Evolutionary conservation across 306 rosid genomes (phyloP).

Genomic region (Lathyrus tuberosus): DNA sequence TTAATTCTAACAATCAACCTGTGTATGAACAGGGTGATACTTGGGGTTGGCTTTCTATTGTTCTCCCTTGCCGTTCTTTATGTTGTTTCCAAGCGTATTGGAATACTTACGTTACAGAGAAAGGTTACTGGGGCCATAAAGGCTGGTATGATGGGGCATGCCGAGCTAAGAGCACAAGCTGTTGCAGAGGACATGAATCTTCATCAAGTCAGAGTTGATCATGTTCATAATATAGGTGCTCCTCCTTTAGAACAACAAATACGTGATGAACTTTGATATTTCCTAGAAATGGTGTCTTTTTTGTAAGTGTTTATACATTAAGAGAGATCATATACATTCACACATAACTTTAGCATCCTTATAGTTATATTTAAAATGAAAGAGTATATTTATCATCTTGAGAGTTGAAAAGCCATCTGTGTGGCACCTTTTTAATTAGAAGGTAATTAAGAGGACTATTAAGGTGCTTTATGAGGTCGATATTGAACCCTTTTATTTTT

Average conservation of each 20-base stretch:
- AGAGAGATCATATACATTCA: constrained; percentile 18
- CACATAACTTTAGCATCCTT: constrained; percentile 10
- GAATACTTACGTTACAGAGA: too few relatives aligned
- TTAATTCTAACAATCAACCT: constrained; percentile 26
- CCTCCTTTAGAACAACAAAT: constrained; percentile 59
- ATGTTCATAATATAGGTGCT: constrained; percentile 44
- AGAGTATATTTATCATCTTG: not conserved
- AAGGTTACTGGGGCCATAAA: too few relatives aligned
- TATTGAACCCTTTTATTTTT: not conserved
- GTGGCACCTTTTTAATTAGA: not conserved
- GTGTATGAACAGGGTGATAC: constrained; percentile 57
- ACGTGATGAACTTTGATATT: constrained; percentile 78
- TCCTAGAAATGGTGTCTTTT: not conserved
- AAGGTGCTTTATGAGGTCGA: constrained; percentile 1
- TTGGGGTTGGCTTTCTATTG: too few relatives aligned
- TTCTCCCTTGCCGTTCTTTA: too few relatives aligned
- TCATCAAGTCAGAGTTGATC: constrained; percentile 48
- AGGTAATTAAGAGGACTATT: constrained; percentile 14
- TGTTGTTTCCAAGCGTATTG: too few relatives aligned
- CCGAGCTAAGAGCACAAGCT: too few relatives aligned
- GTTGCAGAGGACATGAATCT: constrained; percentile 54
- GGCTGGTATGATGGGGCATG: constrained; percentile 53
- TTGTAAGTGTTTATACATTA: not conserved
- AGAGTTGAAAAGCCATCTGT: constrained; percentile 1
- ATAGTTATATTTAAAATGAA: constrained; percentile 13